These are phyloP conservation scores for Dryadomyces quercivorus DNA, from an alignment of 2,329 filamentous ascomycete genomes.

Conservation along the genomic window DNA sequence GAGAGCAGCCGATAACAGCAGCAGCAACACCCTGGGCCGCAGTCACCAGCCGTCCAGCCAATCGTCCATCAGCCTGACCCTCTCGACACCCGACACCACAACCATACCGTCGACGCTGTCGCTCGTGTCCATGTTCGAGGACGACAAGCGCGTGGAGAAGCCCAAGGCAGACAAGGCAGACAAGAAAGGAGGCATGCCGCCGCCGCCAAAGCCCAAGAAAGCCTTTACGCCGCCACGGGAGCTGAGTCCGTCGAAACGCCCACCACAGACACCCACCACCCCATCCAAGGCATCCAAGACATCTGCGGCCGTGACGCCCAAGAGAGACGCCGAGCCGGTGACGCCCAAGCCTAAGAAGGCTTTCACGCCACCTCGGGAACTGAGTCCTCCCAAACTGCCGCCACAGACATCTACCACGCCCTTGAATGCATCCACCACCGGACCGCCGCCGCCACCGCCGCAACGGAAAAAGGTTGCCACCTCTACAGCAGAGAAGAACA, in stretches of 20 bases:
- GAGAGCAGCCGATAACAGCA: neutral
- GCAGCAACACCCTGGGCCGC: neutral
- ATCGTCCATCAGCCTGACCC: constrained; percentile 20
- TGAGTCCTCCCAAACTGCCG: neutral
- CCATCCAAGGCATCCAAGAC: too few relatives aligned
- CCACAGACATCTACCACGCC: too few relatives aligned
- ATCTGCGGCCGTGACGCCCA: neutral
- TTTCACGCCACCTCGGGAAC: too few relatives aligned
- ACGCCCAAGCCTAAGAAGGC: too few relatives aligned
- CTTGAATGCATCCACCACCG: too few relatives aligned
- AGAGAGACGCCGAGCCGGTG: neutral
- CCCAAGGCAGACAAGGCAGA: constrained; percentile 7
- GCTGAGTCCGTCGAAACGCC: constrained; percentile 12
- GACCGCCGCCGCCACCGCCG: neutral
- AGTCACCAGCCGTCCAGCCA: constrained; percentile 4
- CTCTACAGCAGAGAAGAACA: neutral
- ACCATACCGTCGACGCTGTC: constrained; percentile 50
- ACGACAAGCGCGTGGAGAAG: constrained; percentile 11
- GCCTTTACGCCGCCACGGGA: constrained; percentile 21
- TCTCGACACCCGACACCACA: constrained; percentile 34
- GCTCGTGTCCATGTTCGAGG: constrained; percentile 59
- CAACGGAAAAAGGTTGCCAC: neutral
- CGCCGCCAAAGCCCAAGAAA: constrained; percentile 11
- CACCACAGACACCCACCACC: too few relatives aligned
- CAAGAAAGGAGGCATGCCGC: constrained; percentile 2